These are phyloP conservation scores for Fusarium graminum DNA, from an alignment of 2,329 filamentous ascomycete species.

Conservation along the genomic window DNA sequence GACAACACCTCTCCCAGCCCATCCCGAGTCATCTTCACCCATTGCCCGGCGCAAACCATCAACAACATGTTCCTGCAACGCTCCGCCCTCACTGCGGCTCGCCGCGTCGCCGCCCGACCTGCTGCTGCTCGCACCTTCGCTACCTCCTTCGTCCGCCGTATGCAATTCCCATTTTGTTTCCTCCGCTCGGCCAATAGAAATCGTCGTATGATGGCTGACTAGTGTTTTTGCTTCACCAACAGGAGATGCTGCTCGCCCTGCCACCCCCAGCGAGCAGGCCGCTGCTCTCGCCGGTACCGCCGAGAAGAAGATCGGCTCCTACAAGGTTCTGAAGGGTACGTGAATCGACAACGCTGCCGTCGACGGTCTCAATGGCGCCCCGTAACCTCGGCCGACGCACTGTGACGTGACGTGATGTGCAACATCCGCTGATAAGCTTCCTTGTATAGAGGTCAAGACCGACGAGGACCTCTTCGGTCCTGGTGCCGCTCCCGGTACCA, in stretches of 20 bases:
- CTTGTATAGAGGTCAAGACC: slow-evolving; percentile 78
- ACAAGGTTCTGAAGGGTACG: slow-evolving; percentile 64
- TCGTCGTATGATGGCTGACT: slow-evolving; percentile 53
- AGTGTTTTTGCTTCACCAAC: slow-evolving; percentile 36
- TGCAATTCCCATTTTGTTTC: slow-evolving; percentile 48
- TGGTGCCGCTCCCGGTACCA: slow-evolving; percentile 83
- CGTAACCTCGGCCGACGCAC: slow-evolving; percentile 46
- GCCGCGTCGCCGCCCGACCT: slow-evolving; percentile 68
- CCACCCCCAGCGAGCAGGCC: slow-evolving; percentile 55
- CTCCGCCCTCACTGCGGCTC: slow-evolving; percentile 70
- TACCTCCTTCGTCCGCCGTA: slow-evolving; percentile 73
- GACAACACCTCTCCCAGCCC: slow-evolving; percentile 51
- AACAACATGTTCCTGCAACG: slow-evolving; percentile 72
- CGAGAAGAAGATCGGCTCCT: slow-evolving; percentile 61
- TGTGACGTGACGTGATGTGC: slow-evolving; percentile 29
- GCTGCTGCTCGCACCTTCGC: slow-evolving; percentile 70
- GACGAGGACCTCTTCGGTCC: slow-evolving; percentile 87
- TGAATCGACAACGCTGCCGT: slow-evolving; percentile 40
- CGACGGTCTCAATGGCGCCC: slow-evolving; percentile 28
- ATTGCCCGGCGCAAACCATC: slow-evolving; percentile 45
- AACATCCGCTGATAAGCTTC: slow-evolving; percentile 42
- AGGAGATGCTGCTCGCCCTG: slow-evolving; percentile 57
- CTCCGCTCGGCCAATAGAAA: slow-evolving; percentile 44
- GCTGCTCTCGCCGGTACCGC: slow-evolving; percentile 55
- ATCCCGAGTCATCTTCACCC: slow-evolving; percentile 42